A percentile compares a stretch with the other conserved stretches of the same genome.
These are phyloP conservation scores for Corylus americana DNA, from an alignment of 306 rosid species.

Conservation along the genomic window DNA sequence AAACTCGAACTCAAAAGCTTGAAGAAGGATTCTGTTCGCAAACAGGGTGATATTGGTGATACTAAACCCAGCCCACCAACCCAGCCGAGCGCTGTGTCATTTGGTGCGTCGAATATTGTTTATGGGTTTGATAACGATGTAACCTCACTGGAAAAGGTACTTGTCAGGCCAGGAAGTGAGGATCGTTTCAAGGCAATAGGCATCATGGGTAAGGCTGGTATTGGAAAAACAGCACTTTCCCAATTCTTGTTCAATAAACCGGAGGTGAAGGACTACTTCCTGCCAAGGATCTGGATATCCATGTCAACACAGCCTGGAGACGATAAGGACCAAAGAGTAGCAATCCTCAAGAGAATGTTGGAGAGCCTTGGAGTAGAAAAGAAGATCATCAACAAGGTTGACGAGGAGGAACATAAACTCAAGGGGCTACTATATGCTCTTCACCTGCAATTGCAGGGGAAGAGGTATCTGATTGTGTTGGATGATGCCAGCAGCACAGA, in stretches of 20 bases:
- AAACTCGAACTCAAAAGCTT: too few species aligned
- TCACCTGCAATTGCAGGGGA: conserved; percentile 6
- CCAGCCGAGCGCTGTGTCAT: neutral
- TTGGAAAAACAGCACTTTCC: conserved; percentile 29
- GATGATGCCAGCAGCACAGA: conserved; percentile 24
- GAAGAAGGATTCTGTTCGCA: too few species aligned
- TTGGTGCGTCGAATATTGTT: neutral
- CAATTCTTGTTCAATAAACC: neutral
- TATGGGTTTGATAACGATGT: conserved; percentile 27
- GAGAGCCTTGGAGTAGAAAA: conserved; percentile 14
- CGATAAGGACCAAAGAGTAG: neutral
- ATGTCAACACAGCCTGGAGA: neutral
- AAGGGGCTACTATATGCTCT: conserved; percentile 9
- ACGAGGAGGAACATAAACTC: too few species aligned
- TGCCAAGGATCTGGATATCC: conserved; percentile 32
- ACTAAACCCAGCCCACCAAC: neutral
- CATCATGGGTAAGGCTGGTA: conserved; percentile 21
- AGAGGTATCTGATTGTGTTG: conserved; percentile 28
- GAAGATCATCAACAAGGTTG: neutral
- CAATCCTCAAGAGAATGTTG: conserved; percentile 14
- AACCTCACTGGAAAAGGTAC: conserved; percentile 1
- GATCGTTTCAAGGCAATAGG: conserved; percentile 17
- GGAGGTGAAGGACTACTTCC: conserved; percentile 21
- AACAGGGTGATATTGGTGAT: neutral
- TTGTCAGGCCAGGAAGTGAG: conserved; percentile 6